Evolutionary conservation across 176 grass and related monocot species (phyloP).

Genomic region (Saccharum spontaneum): DNA sequence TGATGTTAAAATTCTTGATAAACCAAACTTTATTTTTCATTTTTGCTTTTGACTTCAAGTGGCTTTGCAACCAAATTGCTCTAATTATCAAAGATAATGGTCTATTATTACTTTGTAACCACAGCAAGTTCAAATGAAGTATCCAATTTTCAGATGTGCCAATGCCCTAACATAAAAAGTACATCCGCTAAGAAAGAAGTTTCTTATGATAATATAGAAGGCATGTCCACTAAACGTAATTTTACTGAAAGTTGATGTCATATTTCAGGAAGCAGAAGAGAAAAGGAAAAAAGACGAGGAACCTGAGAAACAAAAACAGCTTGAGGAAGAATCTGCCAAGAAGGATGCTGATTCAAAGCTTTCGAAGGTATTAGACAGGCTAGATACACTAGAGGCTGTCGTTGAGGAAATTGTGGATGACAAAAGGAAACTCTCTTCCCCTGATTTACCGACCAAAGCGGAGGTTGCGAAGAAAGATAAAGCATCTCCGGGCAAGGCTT

Average conservation of each 20-base stretch:
- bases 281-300: slow-evolving; percentile 66
- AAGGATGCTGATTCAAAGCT: slow-evolving; percentile 61
- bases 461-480: slow-evolving; percentile 22
- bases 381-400: slow-evolving; percentile 66
- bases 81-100: neutral
- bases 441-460: slow-evolving; percentile 8
- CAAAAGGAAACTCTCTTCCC: slow-evolving; percentile 49
- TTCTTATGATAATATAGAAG: neutral
- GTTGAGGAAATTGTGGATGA: slow-evolving; percentile 65
- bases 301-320: slow-evolving; percentile 62
- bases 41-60: neutral
- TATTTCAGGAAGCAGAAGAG: slow-evolving; percentile 67
- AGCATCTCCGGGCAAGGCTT: neutral
- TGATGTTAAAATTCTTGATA: slow-evolving; percentile 8
- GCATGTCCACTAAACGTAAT: neutral
- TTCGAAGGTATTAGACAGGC: slow-evolving; percentile 54
- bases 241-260: slow-evolving; percentile 19
- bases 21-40: neutral
- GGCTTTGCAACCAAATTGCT: neutral
- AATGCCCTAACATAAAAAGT: neutral
- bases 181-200: neutral
- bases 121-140: neutral
- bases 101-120: neutral
- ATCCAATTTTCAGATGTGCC: neutral
- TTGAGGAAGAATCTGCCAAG: slow-evolving; percentile 60